Base-by-base conservation (phyloP, 768 basidiomycete genomes). In the Strobilomyces echinocephalus region DNA sequence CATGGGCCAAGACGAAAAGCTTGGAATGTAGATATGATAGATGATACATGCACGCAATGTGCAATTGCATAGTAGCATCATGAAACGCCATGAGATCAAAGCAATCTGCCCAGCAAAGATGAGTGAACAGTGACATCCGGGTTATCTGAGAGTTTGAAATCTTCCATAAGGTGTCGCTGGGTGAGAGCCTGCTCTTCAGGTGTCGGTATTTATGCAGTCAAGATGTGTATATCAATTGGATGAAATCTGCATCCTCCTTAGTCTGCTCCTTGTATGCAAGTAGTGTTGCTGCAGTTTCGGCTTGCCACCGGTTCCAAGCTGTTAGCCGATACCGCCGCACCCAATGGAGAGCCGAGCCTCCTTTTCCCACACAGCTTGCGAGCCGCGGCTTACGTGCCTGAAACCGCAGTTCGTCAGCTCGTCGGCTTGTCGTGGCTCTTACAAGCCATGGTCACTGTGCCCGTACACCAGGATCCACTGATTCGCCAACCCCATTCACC, bases 41-140 rank as follows among this genome's bases (percentile, higher is more conserved):
- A 69, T 99, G 95, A 66, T 95, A 90, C 91, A 98, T 95, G 79
- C 95, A 97, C 4, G 95, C 94, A 33, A 99, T 86, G 65, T 99
- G 95, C 54, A 98, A 68, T 0, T 95, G 93, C 73, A 98, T 86
- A 1, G 95, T 91, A 8, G 88, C 81, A 30, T 85, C 83, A 67
- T 99, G 97, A 39, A 91, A 83, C 1, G 88, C 79, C n/a, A 91
- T 85, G 10, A 91, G 75, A 15, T 83, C 81, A 41, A 83, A 97
- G 65, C 95, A 98, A 66, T 99, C 95, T 10, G 91, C 92, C 87
- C 88, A 99, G 40, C 91, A 83, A 70, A 91, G 93, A 58, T 85
- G 83, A 41, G 82, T 79, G 69, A 93, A 97, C 8, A 97, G 69
- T 16, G 91, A 98, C 88, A 68, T 99, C 97, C 7, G 92, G 88